Evolutionary conservation across 2,329 filamentous ascomycete species (phyloP), one percentile per base, ranked within the genome.

Genomic region (Colletotrichum cordylinicola): DNA sequence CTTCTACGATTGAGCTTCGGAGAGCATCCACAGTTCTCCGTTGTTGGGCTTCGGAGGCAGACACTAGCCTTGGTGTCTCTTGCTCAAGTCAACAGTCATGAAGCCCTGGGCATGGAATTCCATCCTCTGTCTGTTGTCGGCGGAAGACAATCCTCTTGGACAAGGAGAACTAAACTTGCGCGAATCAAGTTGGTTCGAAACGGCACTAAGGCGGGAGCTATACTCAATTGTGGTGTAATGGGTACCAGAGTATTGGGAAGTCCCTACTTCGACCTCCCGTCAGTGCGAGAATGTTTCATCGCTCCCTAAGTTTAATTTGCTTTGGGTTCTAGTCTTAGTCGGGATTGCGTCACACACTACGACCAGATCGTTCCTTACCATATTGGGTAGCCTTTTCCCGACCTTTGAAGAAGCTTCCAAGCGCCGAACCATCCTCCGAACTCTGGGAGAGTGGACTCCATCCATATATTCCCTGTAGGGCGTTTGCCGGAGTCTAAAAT

Each of bases 101-200:
- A 24, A 2, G n/a, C 1, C 3, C 0, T 52, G 10, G 8, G 6
- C 43, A 24, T 21, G 43, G 43, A 2, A 0, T 4, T 52, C 43
- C n/a, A 13, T 13, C 13, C 6, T 52, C 43, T 21, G 43, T 2
- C 3, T 13, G 6, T 2, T 8, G 0, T 21, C n/a, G n/a, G 43
- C 43, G n/a, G n/a, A 0, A 12, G 39, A 4, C 5, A 2, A 48
- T n/a, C 1, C 0, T 48, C 5, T 2, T 48, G 3, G 9, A 1
- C 18, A n/a, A 48, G 12, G 18, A 43, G 1, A 12, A n/a, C 18
- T 6, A 12, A 48, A n/a, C 18, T 48, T 21, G 43, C 10, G n/a
- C 43, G 43, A 52, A 52, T 52, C 43, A 52, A 52, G 43, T 4
- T 0, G 43, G n/a, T 13, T 21, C 43, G 43, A 52, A 52, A 52